These are phyloP conservation scores for Naganishia antarctica DNA, from an alignment of 768 basidiomycete genomes.

Conservation along the genomic window DNA sequence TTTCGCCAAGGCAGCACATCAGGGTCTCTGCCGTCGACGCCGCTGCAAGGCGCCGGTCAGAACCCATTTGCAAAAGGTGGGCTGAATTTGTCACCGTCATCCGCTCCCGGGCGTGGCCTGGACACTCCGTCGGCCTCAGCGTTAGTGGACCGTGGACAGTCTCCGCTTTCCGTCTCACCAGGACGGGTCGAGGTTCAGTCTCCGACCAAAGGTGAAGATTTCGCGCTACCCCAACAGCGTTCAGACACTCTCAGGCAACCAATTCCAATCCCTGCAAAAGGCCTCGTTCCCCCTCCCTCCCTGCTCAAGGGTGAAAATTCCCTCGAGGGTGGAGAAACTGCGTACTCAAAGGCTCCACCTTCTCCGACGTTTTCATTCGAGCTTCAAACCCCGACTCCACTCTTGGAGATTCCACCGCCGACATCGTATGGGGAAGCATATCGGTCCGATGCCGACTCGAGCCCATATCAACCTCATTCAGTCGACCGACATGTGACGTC, in stretches of 20 bases:
- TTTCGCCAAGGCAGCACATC: slow-evolving; percentile 18
- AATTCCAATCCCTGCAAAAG: slow-evolving; percentile 1
- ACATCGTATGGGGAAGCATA: background rate
- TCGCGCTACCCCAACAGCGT: background rate
- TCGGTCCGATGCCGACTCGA: background rate
- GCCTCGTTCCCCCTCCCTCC: slow-evolving; percentile 20
- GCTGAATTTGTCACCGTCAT: background rate
- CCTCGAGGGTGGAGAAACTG: background rate
- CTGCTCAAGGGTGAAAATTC: background rate
- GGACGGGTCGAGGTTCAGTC: background rate
- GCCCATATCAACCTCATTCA: background rate
- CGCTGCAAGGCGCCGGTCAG: background rate
- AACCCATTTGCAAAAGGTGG: slow-evolving; percentile 5
- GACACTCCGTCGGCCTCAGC: background rate
- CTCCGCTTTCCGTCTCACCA: background rate
- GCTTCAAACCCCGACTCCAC: slow-evolving; percentile 8
- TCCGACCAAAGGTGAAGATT: background rate
- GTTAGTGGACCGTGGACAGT: background rate
- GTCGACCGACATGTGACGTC: background rate
- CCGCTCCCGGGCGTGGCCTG: background rate
- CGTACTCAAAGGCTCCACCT: background rate
- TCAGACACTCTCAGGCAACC: background rate
- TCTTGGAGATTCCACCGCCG: background rate
- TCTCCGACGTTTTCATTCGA: slow-evolving; percentile 11
- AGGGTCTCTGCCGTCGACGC: slow-evolving; percentile 15